Percentiles rank a stretch among this genome's conserved stretches.
These are phyloP conservation scores for Venturia effusa DNA, from an alignment of 2,329 filamentous ascomycete genomes.

Conservation along the genomic window DNA sequence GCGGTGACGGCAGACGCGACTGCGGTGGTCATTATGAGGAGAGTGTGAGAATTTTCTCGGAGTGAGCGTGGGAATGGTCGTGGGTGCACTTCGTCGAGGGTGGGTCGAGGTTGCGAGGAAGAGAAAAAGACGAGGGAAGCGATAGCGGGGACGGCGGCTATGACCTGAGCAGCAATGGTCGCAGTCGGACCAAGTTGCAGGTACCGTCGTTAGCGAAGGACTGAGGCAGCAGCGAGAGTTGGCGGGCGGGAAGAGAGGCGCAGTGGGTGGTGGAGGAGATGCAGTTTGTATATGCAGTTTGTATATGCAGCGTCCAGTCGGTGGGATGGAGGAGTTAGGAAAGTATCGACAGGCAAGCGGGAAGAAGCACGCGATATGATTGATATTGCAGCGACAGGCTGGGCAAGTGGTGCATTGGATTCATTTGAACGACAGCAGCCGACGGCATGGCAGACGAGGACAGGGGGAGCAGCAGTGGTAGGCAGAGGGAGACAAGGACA, in stretches of 20 bases:
- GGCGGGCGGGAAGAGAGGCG: slow-evolving; percentile 21
- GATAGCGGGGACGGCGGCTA: not conserved
- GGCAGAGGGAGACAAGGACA: not conserved
- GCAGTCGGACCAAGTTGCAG: not conserved
- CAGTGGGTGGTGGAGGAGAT: not conserved
- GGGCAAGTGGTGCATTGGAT: not conserved
- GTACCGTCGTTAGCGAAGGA: slow-evolving; percentile 14
- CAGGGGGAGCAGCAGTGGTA: not conserved
- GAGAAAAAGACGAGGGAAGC: too few relatives aligned
- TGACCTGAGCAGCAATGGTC: not conserved
- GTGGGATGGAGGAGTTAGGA: not conserved
- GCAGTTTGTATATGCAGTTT: slow-evolving; percentile 1
- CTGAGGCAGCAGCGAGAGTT: slow-evolving; percentile 36
- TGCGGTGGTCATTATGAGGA: slow-evolving; percentile 33
- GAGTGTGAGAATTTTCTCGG: not conserved
- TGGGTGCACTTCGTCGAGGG: not conserved
- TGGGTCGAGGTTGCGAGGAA: not conserved
- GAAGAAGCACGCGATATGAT: not conserved
- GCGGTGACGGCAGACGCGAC: slow-evolving; percentile 32
- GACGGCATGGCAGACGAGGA: not conserved
- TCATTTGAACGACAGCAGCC: not conserved
- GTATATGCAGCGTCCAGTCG: not conserved
- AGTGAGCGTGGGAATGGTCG: not conserved
- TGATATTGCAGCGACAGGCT: not conserved
- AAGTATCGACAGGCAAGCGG: not conserved